Conservation (phyloP, 2,329 filamentous ascomycete species). For the Neodidymelliopsis sp. region DNA sequence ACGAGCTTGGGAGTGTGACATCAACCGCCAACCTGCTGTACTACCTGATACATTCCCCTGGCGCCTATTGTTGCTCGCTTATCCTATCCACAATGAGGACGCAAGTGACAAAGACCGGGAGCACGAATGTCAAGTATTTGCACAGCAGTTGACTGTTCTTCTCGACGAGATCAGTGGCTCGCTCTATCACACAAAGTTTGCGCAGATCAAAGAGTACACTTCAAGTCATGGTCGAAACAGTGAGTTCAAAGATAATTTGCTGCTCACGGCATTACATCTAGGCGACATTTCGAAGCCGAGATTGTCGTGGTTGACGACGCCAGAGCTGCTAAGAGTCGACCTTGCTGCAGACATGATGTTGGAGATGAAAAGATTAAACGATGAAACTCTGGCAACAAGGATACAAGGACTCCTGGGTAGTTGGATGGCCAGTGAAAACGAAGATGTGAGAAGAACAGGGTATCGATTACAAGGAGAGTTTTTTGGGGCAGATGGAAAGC, state of each 20-base stretch:
- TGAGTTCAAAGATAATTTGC: not conserved
- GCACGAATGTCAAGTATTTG: slow-evolving; percentile 26
- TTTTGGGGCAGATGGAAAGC: not conserved
- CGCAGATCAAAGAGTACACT: slow-evolving; percentile 9
- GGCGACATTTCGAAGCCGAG: slow-evolving; percentile 33
- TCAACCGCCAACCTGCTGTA: slow-evolving; percentile 22
- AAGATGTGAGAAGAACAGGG: slow-evolving; percentile 35
- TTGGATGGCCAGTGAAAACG: slow-evolving; percentile 34
- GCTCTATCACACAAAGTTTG: slow-evolving; percentile 29
- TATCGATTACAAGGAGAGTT: not conserved
- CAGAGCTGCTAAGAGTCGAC: slow-evolving; percentile 36
- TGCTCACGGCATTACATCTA: slow-evolving; percentile 25
- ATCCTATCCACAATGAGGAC: slow-evolving; percentile 16
- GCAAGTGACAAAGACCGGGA: slow-evolving; percentile 9
- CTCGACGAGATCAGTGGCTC: slow-evolving; percentile 23
- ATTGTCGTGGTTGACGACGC: slow-evolving; percentile 30
- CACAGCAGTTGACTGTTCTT: slow-evolving; percentile 20
- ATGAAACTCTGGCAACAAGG: slow-evolving; percentile 9
- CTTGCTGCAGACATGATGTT: slow-evolving; percentile 29
- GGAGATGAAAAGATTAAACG: not conserved
- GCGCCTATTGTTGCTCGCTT: slow-evolving; percentile 37
- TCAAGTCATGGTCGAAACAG: not conserved
- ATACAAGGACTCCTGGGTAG: slow-evolving; percentile 18
- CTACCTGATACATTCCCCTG: slow-evolving; percentile 36
- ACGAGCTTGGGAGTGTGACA: slow-evolving; percentile 31